These are phyloP conservation scores for Amaranthus cruentus DNA, from an alignment of 148 eudicot species.

Conservation along the genomic window DNA sequence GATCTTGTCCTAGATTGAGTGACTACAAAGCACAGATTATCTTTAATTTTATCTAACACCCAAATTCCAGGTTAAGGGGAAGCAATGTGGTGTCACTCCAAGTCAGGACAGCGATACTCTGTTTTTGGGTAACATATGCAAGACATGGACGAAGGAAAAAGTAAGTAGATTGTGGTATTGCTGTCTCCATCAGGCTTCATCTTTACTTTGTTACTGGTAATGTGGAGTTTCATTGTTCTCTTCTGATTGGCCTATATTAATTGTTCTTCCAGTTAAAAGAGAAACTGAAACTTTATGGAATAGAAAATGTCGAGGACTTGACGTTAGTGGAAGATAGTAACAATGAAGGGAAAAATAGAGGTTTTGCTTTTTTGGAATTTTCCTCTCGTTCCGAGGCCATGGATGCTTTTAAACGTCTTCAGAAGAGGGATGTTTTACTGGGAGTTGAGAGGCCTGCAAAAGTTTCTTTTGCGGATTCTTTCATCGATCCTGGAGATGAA, in stretches of 20 bases:
- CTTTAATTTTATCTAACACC: constrained; percentile 37
- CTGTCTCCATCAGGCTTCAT: constrained; percentile 23
- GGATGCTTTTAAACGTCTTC: constrained; percentile 96
- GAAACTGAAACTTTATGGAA: constrained; percentile 78
- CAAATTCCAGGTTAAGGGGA: constrained; percentile 88
- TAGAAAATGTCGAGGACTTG: constrained; percentile 80
- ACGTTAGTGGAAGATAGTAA: constrained; percentile 91
- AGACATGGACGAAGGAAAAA: constrained; percentile 93
- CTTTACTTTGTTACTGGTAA: constrained; percentile 26
- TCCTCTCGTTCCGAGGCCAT: constrained; percentile 88
- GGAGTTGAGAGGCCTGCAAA: constrained; percentile 96
- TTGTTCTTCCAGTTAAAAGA: constrained; percentile 78
- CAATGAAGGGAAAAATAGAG: constrained; percentile 74
- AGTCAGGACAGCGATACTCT: constrained; percentile 97
- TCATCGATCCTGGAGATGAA: constrained; percentile 97
- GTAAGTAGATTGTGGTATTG: constrained; percentile 61
- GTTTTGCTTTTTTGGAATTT: constrained; percentile 96
- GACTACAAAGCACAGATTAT: constrained; percentile 25
- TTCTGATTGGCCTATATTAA: constrained; percentile 37
- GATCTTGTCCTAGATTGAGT: constrained; percentile 38
- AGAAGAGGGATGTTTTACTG: constrained; percentile 79
- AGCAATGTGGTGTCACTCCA: constrained; percentile 92
- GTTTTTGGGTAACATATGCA: constrained; percentile 97
- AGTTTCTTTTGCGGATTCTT: constrained; percentile 96
- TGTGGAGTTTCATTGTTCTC: constrained; percentile 33